A percentile compares a stretch with the other conserved stretches of the same genome.
These are phyloP conservation scores for Taphrina populina DNA, from an alignment of 1,139 yeast species.

Conservation along the genomic window DNA sequence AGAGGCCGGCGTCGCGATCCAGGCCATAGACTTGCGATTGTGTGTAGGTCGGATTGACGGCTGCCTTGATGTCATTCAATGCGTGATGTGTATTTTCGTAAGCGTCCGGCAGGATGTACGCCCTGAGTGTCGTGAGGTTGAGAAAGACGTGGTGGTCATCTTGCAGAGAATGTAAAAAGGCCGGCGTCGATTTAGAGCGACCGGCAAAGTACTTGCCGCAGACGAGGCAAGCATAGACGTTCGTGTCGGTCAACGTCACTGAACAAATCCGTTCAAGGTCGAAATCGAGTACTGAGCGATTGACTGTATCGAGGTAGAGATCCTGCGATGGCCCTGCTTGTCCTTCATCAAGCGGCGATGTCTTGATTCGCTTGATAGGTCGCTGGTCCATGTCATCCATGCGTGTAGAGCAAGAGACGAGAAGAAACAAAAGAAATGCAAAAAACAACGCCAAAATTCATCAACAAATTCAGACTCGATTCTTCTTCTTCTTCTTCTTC, in stretches of 20 bases:
- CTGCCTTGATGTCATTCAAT: constrained; percentile 55
- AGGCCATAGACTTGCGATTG: constrained; percentile 46
- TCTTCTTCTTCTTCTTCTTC: constrained; percentile 10
- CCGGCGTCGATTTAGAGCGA: constrained; percentile 60
- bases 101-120: constrained; percentile 64
- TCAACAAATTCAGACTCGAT: too few species aligned
- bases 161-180: constrained; percentile 65
- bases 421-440: too few species aligned
- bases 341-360: too few species aligned
- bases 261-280: constrained; percentile 69
- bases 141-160: constrained; percentile 64
- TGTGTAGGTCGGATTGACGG: constrained; percentile 56
- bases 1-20: constrained; percentile 40
- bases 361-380: too few species aligned
- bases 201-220: constrained; percentile 75
- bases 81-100: constrained; percentile 49
- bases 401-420: too few species aligned
- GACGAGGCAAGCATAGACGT: constrained; percentile 68
- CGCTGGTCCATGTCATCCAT: too few species aligned
- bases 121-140: constrained; percentile 53
- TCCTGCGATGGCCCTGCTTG: constrained; percentile 26
- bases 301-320: constrained; percentile 56
- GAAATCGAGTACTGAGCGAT: constrained; percentile 60
- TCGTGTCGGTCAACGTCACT: constrained; percentile 58
- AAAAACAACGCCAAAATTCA: too few species aligned